Conservation (phyloP, 805 yeast species). For the Candida michaelii region DNA sequence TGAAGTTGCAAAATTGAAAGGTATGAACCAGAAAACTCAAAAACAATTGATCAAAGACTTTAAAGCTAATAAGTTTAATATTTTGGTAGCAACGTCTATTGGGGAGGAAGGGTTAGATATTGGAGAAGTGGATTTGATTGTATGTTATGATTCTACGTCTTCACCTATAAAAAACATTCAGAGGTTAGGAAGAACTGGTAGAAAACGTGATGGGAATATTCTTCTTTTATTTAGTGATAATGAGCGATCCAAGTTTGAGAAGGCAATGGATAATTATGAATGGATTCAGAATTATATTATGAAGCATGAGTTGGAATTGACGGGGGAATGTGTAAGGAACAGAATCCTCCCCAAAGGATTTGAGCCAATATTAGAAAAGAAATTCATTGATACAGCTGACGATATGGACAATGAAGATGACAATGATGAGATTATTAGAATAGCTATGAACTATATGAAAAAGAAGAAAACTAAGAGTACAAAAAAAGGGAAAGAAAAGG, state of each 20-base stretch:
- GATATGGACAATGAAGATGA: slow-evolving; percentile 53
- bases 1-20: slow-evolving; percentile 71
- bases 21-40: slow-evolving; percentile 90
- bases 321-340: slow-evolving; percentile 49
- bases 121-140: slow-evolving; percentile 93
- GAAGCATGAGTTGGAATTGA: slow-evolving; percentile 35
- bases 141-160: slow-evolving; percentile 89
- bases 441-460: slow-evolving; percentile 64
- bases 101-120: slow-evolving; percentile 99
- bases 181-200: slow-evolving; percentile 97
- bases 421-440: slow-evolving; percentile 62
- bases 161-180: slow-evolving; percentile 93
- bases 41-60: slow-evolving; percentile 75
- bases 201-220: slow-evolving; percentile 87
- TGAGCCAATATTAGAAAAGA: slow-evolving; percentile 57
- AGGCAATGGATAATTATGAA: slow-evolving; percentile 81
- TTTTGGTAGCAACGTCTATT: slow-evolving; percentile 91
- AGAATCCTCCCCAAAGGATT: slow-evolving; percentile 64
- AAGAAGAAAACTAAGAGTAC: slow-evolving; percentile 11
- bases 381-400: slow-evolving; percentile 66
- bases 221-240: slow-evolving; percentile 70
- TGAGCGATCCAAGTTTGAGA: slow-evolving; percentile 76
- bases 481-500: slow-evolving; percentile 3
- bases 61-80: slow-evolving; percentile 69
- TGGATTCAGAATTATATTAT: slow-evolving; percentile 71